Evolutionary conservation across 2,329 filamentous ascomycete genomes (phyloP).

Genomic region (Penicillium fuscoglaucum): DNA sequence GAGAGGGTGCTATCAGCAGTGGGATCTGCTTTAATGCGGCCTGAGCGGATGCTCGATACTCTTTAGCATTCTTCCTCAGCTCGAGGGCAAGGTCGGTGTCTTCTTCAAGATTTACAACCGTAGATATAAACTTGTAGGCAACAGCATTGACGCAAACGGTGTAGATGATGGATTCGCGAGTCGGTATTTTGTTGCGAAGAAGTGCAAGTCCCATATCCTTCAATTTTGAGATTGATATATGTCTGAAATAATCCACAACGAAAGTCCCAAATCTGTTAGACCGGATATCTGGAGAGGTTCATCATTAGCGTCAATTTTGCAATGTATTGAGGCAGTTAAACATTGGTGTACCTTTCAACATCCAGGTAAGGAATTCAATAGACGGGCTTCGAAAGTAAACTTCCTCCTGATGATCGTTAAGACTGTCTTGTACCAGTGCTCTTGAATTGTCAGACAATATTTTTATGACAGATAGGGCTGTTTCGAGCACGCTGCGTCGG

Average conservation of each 20-base stretch:
- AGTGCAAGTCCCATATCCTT: slow-evolving; percentile 24
- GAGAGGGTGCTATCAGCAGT: slow-evolving; percentile 13
- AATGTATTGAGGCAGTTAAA: background rate
- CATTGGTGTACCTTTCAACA: slow-evolving; percentile 21
- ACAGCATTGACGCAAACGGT: slow-evolving; percentile 23
- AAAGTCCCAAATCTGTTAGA: slow-evolving; percentile 19
- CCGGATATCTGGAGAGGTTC: slow-evolving; percentile 16
- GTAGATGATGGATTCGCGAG: slow-evolving; percentile 14
- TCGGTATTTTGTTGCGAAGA: slow-evolving; percentile 9
- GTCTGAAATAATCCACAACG: slow-evolving; percentile 24
- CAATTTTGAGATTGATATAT: slow-evolving; percentile 17
- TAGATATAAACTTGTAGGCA: slow-evolving; percentile 26
- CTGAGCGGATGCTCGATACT: slow-evolving; percentile 12
- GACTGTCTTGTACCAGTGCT: background rate
- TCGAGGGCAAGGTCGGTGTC: slow-evolving; percentile 2
- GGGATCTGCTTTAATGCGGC: slow-evolving; percentile 19
- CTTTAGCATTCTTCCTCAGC: background rate
- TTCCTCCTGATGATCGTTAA: background rate
- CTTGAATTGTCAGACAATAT: slow-evolving; percentile 1
- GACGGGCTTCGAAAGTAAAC: slow-evolving; percentile 12
- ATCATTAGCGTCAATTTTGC: background rate
- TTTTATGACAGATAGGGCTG: slow-evolving; percentile 14
- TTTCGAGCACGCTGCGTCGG: slow-evolving; percentile 16
- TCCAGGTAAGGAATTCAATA: slow-evolving; percentile 23
- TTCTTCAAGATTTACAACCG: slow-evolving; percentile 4